A percentile compares a stretch with the other conserved stretches of the same genome.
These are phyloP conservation scores for Chaetomium strumarium DNA, from an alignment of 2,329 filamentous ascomycete genomes.

Conservation along the genomic window DNA sequence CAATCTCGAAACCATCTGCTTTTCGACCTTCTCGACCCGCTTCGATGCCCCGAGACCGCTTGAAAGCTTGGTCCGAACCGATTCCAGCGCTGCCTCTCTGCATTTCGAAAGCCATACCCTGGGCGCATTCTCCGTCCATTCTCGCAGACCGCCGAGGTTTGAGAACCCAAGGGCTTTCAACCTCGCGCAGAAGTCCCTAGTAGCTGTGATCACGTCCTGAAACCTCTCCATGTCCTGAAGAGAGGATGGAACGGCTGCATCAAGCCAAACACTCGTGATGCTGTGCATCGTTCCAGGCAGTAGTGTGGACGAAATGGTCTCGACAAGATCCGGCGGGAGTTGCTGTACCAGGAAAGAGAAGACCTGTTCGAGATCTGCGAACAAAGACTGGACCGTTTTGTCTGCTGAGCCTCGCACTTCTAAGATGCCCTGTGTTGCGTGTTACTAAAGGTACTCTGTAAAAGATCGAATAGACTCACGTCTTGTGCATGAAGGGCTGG, in stretches of 20 bases:
- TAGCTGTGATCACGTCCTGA: conserved; percentile 60
- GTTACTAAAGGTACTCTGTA: not conserved
- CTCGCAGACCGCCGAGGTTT: conserved; percentile 56
- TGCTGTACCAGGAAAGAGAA: conserved; percentile 47
- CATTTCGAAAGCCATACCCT: conserved; percentile 81
- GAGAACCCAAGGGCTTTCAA: conserved; percentile 60
- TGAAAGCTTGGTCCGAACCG: conserved; percentile 63
- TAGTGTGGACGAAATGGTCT: conserved; percentile 61
- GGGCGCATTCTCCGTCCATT: conserved; percentile 77
- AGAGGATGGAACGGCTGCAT: conserved; percentile 68
- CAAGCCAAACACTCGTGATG: conserved; percentile 69
- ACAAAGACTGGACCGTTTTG: conserved; percentile 43
- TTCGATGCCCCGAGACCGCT: conserved; percentile 60
- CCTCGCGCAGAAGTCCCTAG: conserved; percentile 57
- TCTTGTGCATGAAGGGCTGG: conserved; percentile 38
- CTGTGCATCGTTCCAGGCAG: conserved; percentile 62
- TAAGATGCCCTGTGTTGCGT: conserved; percentile 37
- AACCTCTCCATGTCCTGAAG: conserved; percentile 67
- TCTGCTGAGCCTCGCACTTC: conserved; percentile 39
- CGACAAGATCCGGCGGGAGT: conserved; percentile 50
- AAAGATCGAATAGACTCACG: conserved; percentile 28
- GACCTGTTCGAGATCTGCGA: conserved; percentile 47
- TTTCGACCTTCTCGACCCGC: conserved; percentile 78
- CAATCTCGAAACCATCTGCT: conserved; percentile 63
- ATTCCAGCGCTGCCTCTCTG: conserved; percentile 70